A percentile compares a stretch with the other conserved stretches of the same genome.
Evolutionary conservation across 164 flowering plant species (phyloP).

Genomic region (Cinnamomum micranthum): DNA sequence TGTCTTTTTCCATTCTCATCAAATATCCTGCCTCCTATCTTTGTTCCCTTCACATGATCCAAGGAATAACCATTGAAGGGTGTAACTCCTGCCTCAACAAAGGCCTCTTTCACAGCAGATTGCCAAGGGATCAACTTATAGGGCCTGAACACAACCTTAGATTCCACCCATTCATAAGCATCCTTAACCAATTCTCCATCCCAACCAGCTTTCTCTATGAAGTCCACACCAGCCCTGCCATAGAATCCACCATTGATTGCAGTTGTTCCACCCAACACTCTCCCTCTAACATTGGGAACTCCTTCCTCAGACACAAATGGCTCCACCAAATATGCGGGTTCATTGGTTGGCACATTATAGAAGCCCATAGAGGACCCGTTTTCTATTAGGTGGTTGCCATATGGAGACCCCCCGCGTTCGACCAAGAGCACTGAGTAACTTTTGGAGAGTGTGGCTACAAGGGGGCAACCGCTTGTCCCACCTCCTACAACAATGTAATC

Average conservation of each 20-base stretch:
- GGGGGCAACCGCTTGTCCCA: slow-evolving; percentile 43
- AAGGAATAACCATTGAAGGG: slow-evolving; percentile 39
- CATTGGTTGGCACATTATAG: slow-evolving; percentile 23
- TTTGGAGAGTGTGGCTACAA: slow-evolving; percentile 40
- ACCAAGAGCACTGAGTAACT: slow-evolving; percentile 29
- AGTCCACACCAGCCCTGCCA: slow-evolving; percentile 29
- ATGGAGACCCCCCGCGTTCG: slow-evolving; percentile 27
- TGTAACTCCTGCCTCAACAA: slow-evolving; percentile 27
- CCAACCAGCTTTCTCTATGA: slow-evolving; percentile 26
- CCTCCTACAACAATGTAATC: slow-evolving; percentile 48
- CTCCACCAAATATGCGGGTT: slow-evolving; percentile 26
- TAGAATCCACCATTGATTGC: slow-evolving; percentile 40
- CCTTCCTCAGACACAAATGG: slow-evolving; percentile 35
- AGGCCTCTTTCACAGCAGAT: slow-evolving; percentile 18
- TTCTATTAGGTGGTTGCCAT: slow-evolving; percentile 10
- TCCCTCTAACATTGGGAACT: slow-evolving; percentile 24
- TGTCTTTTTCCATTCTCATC: slow-evolving; percentile 20
- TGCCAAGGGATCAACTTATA: slow-evolving; percentile 31
- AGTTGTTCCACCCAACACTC: slow-evolving; percentile 41
- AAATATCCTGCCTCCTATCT: slow-evolving; percentile 7
- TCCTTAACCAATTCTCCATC: slow-evolving; percentile 27
- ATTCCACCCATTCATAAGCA: slow-evolving; percentile 44
- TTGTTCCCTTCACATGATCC: slow-evolving; percentile 37
- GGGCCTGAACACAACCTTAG: slow-evolving; percentile 29
- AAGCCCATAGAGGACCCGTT: slow-evolving; percentile 15